A percentile compares a stretch with the other conserved stretches of the same genome.
Evolutionary conservation across 345 rosid genomes (phyloP).

Genomic region (Citrus glauca): DNA sequence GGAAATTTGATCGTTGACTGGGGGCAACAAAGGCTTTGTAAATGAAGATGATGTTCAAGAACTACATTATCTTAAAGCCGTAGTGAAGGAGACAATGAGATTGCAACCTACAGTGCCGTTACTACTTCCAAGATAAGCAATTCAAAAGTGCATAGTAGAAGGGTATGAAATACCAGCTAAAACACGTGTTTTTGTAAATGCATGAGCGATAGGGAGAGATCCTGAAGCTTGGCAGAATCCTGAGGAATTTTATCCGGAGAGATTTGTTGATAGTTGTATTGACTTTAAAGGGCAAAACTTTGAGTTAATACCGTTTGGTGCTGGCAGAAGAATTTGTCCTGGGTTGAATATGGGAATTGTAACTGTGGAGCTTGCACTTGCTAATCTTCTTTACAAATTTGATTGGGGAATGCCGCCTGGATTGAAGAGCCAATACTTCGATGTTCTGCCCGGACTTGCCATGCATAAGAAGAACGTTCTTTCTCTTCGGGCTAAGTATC

Average conservation of each 20-base stretch:
- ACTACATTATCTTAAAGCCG: slow-evolving; percentile 26
- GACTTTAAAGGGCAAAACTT: slow-evolving; percentile 23
- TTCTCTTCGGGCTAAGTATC: neutral
- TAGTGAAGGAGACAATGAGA: slow-evolving; percentile 33
- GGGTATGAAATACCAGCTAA: slow-evolving; percentile 24
- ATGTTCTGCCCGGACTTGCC: neutral
- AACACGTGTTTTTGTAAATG: slow-evolving; percentile 22
- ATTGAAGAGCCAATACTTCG: slow-evolving; percentile 12
- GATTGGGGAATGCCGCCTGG: slow-evolving; percentile 25
- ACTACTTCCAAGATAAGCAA: slow-evolving; percentile 26
- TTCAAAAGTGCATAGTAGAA: neutral
- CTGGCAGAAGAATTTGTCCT: slow-evolving; percentile 31
- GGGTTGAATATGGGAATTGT: slow-evolving; percentile 17
- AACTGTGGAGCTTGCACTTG: slow-evolving; percentile 14
- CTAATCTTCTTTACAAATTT: slow-evolving; percentile 21
- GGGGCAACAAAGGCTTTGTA: slow-evolving; percentile 12
- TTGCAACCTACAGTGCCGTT: slow-evolving; percentile 24
- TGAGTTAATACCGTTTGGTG: slow-evolving; percentile 28
- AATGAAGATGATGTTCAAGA: slow-evolving; percentile 19
- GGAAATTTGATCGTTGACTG: slow-evolving; percentile 15
- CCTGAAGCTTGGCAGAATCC: slow-evolving; percentile 32
- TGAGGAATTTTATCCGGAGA: slow-evolving; percentile 17
- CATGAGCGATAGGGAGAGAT: slow-evolving; percentile 40
- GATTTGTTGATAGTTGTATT: slow-evolving; percentile 15
- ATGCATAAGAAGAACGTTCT: slow-evolving; percentile 12